A percentile compares a stretch with the other conserved stretches of the same genome.
phyloP scores from a whole-genome alignment of 1,284 basidiomycete species.

The Sanghuangporus sanghuang region DNA sequence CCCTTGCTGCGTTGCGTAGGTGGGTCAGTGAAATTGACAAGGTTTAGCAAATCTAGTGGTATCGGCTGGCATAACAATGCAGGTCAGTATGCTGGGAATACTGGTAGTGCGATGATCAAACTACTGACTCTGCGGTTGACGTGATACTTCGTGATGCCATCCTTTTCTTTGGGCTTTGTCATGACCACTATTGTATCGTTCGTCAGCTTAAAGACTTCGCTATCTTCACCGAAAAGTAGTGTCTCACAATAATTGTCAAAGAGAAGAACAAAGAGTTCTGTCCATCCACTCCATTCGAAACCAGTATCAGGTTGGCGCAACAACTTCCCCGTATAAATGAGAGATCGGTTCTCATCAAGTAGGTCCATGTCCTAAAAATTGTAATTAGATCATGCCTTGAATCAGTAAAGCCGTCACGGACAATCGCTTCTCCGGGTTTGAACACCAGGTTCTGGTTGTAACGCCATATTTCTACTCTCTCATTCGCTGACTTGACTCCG shows the following conservation, averaged over 20 bases:
- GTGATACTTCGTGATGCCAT: slow-evolving; percentile 68
- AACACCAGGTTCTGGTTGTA: slow-evolving; percentile 77
- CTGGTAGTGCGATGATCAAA: neutral
- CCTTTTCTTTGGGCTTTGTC: slow-evolving; percentile 76
- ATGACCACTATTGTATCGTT: slow-evolving; percentile 64
- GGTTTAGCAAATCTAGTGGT: slow-evolving; percentile 78
- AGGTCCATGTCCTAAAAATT: slow-evolving; percentile 77
- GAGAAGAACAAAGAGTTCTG: slow-evolving; percentile 80
- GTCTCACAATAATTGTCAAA: slow-evolving; percentile 89
- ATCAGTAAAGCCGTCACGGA: slow-evolving; percentile 34
- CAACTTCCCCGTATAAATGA: slow-evolving; percentile 80
- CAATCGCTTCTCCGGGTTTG: slow-evolving; percentile 74
- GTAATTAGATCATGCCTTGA: neutral
- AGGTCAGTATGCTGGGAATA: neutral
- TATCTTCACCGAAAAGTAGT: neutral
- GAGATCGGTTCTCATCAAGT: slow-evolving; percentile 72
- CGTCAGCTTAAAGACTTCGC: neutral
- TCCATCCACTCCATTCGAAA: slow-evolving; percentile 77
- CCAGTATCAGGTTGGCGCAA: slow-evolving; percentile 83
- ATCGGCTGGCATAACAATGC: slow-evolving; percentile 57
- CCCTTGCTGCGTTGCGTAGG: slow-evolving; percentile 61
- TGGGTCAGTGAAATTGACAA: slow-evolving; percentile 77
- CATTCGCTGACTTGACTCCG: slow-evolving; percentile 76
- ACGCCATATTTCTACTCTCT: slow-evolving; percentile 83
- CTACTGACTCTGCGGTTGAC: slow-evolving; percentile 69